Evolutionary conservation across 331 rosid genomes (phyloP).

Genomic region (Arachis monticola): DNA sequence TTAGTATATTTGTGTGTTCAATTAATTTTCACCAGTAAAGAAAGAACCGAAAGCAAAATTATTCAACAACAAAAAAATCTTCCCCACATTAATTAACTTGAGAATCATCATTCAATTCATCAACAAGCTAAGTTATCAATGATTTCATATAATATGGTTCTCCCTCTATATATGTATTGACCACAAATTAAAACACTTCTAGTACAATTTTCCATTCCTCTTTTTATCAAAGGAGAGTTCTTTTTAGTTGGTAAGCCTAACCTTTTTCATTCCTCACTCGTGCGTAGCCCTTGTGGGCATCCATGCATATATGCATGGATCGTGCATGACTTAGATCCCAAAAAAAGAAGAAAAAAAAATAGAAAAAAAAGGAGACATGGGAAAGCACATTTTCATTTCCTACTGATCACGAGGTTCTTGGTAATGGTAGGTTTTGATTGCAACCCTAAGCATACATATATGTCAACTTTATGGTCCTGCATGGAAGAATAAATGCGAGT

Average conservation of each 20-base stretch:
- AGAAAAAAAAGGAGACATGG: conserved; percentile 11
- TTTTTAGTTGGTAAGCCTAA: conserved; percentile 46
- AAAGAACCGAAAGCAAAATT: not conserved
- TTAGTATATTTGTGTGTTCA: not conserved
- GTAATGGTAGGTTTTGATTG: conserved; percentile 31
- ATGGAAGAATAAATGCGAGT: conserved; percentile 1
- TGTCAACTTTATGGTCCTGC: conserved; percentile 39
- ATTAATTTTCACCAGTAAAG: not conserved
- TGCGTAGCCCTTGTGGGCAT: conserved; percentile 46
- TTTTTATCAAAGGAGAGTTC: conserved; percentile 29
- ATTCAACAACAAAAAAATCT: not conserved
- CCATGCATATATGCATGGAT: conserved; percentile 47
- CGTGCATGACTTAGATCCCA: conserved; percentile 60
- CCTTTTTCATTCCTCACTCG: conserved; percentile 80
- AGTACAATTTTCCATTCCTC: conserved; percentile 12
- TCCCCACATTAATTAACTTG: not conserved
- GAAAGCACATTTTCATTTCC: conserved; percentile 28
- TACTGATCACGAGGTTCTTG: conserved; percentile 68
- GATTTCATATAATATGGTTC: not conserved
- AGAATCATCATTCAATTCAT: conserved; percentile 4
- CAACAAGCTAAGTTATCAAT: not conserved
- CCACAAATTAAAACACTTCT: not conserved
- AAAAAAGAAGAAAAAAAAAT: not conserved
- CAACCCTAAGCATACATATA: conserved; percentile 17
- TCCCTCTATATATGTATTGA: not conserved